Percentiles rank a stretch among this genome's conserved stretches.
Conservation (phyloP, 1,284 basidiomycete genomes). For the Ustilago nuda region DNA sequence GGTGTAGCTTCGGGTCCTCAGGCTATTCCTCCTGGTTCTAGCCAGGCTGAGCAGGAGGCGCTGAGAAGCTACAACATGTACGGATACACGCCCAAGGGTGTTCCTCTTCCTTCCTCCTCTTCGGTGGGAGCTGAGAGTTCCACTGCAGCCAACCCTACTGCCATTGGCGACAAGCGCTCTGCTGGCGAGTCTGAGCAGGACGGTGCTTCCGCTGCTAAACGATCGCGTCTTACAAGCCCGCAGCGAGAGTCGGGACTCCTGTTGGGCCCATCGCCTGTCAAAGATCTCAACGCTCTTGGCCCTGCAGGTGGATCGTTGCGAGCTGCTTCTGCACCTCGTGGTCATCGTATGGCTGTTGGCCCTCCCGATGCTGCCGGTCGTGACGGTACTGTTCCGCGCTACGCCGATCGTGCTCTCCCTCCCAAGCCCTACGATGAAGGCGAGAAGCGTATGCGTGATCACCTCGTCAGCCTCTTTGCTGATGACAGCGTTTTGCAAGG, state of each 20-base stretch:
- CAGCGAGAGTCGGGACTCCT: slow-evolving; percentile 29
- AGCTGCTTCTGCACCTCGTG: slow-evolving; percentile 56
- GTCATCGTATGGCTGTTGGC: slow-evolving; percentile 45
- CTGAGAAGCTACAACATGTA: slow-evolving; percentile 55
- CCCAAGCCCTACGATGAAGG: slow-evolving; percentile 64
- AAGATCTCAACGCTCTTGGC: slow-evolving; percentile 64
- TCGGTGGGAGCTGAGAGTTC: neutral
- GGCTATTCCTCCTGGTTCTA: slow-evolving; percentile 61
- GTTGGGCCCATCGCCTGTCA: slow-evolving; percentile 60
- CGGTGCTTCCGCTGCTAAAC: slow-evolving; percentile 35
- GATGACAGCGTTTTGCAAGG: slow-evolving; percentile 48
- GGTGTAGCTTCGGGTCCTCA: slow-evolving; percentile 17
- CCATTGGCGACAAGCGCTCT: slow-evolving; percentile 32
- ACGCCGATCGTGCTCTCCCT: slow-evolving; percentile 61
- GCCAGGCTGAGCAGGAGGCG: slow-evolving; percentile 49
- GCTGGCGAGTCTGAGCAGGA: slow-evolving; percentile 27
- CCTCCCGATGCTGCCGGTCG: slow-evolving; percentile 48
- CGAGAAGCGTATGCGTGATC: slow-evolving; percentile 62
- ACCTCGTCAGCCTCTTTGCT: slow-evolving; percentile 63
- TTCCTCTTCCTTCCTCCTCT: slow-evolving; percentile 47
- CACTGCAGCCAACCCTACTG: neutral
- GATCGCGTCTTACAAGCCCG: slow-evolving; percentile 39
- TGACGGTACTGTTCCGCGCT: slow-evolving; percentile 55
- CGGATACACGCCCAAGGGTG: slow-evolving; percentile 61
- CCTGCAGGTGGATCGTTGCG: slow-evolving; percentile 55